Evolutionary conservation across 306 rosid species (phyloP).

Genomic region (Pterocarpus macrocarpus): DNA sequence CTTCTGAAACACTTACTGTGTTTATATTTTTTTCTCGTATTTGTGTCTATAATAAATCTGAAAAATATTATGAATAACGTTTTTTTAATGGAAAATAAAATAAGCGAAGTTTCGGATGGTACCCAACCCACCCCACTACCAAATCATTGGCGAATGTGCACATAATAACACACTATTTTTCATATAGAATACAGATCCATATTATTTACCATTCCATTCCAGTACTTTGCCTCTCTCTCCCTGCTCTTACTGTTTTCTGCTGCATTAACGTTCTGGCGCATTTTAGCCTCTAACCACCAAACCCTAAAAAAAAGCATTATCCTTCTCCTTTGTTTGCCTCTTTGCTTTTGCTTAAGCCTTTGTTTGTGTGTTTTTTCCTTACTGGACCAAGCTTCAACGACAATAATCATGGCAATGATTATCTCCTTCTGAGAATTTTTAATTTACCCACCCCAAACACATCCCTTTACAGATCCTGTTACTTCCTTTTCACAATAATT

Average conservation of each 20-base stretch:
- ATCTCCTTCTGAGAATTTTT: conserved; percentile 50
- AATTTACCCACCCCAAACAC: conserved; percentile 36
- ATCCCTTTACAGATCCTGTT: conserved; percentile 54
- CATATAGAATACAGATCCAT: conserved; percentile 50
- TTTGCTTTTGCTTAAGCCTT: conserved; percentile 42
- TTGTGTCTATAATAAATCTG: too few species aligned
- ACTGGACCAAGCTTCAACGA: conserved; percentile 39
- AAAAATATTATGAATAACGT: too few species aligned
- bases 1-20: too few species aligned
- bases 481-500: conserved; percentile 37
- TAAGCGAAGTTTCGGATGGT: neutral
- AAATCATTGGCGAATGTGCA: conserved; percentile 53
- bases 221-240: conserved; percentile 40
- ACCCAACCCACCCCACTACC: conserved; percentile 29
- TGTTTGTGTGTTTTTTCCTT: neutral
- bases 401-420: conserved; percentile 60
- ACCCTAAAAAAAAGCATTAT: conserved; percentile 50
- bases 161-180: neutral
- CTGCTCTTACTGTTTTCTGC: conserved; percentile 44
- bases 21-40: too few species aligned
- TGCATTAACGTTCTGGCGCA: conserved; percentile 53
- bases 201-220: neutral
- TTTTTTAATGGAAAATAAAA: too few species aligned
- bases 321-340: conserved; percentile 37
- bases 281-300: conserved; percentile 63